phyloP scores from a whole-genome alignment of 495 filamentous ascomycete genomes.

The Lasiosphaeris hirsuta region DNA sequence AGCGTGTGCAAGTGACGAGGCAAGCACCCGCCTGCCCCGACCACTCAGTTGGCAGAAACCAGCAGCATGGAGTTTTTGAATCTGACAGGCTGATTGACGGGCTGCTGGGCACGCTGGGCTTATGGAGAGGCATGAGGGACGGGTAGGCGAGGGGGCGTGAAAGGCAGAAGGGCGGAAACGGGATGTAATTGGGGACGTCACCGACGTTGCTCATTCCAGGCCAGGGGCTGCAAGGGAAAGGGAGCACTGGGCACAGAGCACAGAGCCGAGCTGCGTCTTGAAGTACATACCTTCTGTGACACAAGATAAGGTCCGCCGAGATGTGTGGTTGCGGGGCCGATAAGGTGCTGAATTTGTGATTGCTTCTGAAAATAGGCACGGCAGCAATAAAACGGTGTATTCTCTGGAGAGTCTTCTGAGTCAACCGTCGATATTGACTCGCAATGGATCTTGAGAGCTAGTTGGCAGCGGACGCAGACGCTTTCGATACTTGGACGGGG shows the following conservation, averaged over 20 bases:
- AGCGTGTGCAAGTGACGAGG: too few relatives aligned
- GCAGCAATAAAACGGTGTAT: background rate
- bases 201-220: background rate
- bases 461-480: background rate
- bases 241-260: background rate
- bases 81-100: background rate
- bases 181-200: constrained; percentile 2
- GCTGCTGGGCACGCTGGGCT: background rate
- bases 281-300: background rate
- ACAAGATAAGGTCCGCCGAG: constrained; percentile 27
- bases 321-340: constrained; percentile 25
- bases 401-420: background rate
- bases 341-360: constrained; percentile 7
- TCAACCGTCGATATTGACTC: constrained; percentile 8
- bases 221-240: constrained; percentile 2
- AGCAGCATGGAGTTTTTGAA: too few relatives aligned
- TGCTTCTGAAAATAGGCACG: constrained; percentile 22
- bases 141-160: background rate
- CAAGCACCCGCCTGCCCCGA: too few relatives aligned
- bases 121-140: background rate
- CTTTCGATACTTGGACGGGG: background rate
- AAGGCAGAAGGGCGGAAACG: background rate
- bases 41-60: too few relatives aligned
- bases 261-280: constrained; percentile 1
- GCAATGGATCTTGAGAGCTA: background rate